phyloP scores from a whole-genome alignment of 1,139 yeast species.

The Kazachstania sp. region DNA sequence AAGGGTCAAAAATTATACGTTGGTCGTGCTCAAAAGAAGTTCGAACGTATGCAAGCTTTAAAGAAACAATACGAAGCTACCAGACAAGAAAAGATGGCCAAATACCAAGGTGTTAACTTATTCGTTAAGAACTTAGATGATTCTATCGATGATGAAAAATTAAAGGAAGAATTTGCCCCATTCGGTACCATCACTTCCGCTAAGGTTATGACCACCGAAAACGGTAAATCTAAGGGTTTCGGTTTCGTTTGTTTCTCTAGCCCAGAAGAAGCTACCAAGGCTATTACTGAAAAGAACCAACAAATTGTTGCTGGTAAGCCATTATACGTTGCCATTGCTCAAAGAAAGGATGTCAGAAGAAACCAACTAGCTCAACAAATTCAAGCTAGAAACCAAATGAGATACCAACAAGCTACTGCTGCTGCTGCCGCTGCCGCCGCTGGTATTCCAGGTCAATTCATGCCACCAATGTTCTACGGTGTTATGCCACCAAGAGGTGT shows the following conservation, averaged over 20 bases:
- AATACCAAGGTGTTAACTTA: constrained; percentile 96
- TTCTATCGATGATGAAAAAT: constrained; percentile 79
- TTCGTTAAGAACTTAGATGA: constrained; percentile 96
- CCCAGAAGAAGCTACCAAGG: constrained; percentile 99
- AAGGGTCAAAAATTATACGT: constrained; percentile 84
- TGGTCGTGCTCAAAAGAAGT: constrained; percentile 98
- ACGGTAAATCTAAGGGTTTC: constrained; percentile 94
- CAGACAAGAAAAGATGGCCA: constrained; percentile 84
- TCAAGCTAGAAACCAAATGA: constrained; percentile 96
- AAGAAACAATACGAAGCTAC: constrained; percentile 91
- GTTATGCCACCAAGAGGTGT: constrained; percentile 79
- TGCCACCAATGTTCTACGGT: constrained; percentile 87
- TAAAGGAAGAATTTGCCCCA: constrained; percentile 86
- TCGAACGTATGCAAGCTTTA: constrained; percentile 95
- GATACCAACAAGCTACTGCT: constrained; percentile 84
- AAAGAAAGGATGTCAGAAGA: constrained; percentile 97
- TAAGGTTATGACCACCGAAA: constrained; percentile 91
- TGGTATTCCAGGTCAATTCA: constrained; percentile 91
- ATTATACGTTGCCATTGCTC: constrained; percentile 96
- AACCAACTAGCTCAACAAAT: constrained; percentile 96
- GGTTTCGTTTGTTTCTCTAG: constrained; percentile 97
- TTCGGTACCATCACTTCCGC: constrained; percentile 95
- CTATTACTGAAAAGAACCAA: constrained; percentile 97
- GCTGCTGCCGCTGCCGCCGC: constrained; percentile 48
- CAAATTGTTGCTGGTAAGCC: constrained; percentile 95